A percentile compares a stretch with the other conserved stretches of the same genome.
Evolutionary conservation across 2,329 filamentous ascomycete species (phyloP).

Genomic region (Alternaria sp.): DNA sequence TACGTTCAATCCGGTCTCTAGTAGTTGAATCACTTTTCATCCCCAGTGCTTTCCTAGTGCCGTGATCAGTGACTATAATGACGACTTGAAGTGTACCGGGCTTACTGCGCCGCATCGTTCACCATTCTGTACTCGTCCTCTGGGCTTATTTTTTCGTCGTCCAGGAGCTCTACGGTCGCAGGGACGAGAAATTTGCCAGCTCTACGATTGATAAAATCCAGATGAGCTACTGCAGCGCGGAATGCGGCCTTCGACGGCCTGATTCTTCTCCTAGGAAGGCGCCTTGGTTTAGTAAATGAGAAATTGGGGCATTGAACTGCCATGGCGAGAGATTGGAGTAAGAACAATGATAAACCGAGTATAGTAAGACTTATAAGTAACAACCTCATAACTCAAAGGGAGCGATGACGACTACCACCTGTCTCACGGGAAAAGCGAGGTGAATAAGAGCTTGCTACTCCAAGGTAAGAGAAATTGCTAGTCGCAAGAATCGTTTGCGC

Average conservation of each 20-base stretch:
- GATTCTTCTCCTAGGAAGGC: neutral
- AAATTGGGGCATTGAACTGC: neutral
- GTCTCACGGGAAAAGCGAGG: neutral
- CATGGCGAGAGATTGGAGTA: neutral
- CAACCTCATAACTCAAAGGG: neutral
- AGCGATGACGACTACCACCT: neutral
- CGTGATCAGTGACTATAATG: neutral
- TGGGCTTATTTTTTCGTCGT: neutral
- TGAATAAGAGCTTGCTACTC: neutral
- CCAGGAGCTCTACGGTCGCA: neutral
- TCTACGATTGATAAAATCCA: neutral
- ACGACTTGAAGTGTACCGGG: rapidly evolving
- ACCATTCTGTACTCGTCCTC: neutral
- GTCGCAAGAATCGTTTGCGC: neutral
- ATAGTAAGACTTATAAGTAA: neutral
- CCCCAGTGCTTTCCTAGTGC: neutral
- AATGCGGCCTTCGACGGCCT: neutral
- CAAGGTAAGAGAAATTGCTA: neutral
- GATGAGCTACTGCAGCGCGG: neutral
- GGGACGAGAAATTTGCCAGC: neutral
- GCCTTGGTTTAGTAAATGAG: neutral
- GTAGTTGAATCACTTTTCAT: neutral
- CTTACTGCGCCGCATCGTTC: neutral
- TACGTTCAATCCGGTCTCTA: neutral
- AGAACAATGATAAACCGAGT: neutral